These are phyloP conservation scores for Verbena officinalis DNA, from an alignment of 257 asterid species.

Conservation along the genomic window DNA sequence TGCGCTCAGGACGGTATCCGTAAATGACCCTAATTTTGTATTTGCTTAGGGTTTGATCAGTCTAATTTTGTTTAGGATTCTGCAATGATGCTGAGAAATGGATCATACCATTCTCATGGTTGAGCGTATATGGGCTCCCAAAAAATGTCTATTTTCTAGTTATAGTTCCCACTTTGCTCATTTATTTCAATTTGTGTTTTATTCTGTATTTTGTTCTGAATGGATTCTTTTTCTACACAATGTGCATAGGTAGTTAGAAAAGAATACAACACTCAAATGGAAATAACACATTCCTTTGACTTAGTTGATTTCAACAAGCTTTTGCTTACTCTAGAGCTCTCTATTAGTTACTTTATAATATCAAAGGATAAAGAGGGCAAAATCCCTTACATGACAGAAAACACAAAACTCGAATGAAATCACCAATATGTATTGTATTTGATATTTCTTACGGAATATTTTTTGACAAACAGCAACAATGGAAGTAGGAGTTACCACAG, in stretches of 20 bases:
- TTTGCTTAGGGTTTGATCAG: too few species aligned
- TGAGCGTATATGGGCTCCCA: too few species aligned
- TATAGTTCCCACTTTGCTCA: too few species aligned
- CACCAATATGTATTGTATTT: background rate
- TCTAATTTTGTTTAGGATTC: too few species aligned
- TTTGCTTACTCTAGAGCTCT: constrained; percentile 15
- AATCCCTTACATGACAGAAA: background rate
- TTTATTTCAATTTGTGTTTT: too few species aligned
- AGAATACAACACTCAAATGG: constrained; percentile 1
- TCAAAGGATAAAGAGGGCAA: constrained; percentile 3
- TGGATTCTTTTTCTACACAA: constrained; percentile 18
- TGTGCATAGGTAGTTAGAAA: constrained; percentile 32
- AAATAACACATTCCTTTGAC: constrained; percentile 12
- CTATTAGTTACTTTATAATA: too few species aligned
- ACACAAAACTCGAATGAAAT: background rate
- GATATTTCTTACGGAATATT: constrained; percentile 1
- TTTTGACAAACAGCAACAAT: background rate
- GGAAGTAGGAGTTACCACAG: background rate
- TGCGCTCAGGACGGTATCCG: too few species aligned
- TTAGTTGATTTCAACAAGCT: constrained; percentile 6
- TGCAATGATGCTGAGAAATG: too few species aligned
- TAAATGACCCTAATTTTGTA: too few species aligned
- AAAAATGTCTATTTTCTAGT: too few species aligned
- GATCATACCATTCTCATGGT: too few species aligned
- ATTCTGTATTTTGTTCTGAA: too few species aligned